These are phyloP conservation scores for maize (Zea mays) DNA, from an alignment of 176 grass and related monocot species.

Conservation along the genomic window Zm-B73-REFERENCE-NAM-5.0 NC_050099.1:176696001-176696500, in stretches of 20 bases:
- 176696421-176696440: conserved; percentile 72
- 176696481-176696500: conserved; percentile 82
- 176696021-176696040: conserved; percentile 87
- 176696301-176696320: neutral
- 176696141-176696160: conserved; percentile 81
- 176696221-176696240: neutral
- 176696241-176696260: neutral
- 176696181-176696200: too few relatives aligned
- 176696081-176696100: conserved; percentile 93
- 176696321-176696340: neutral
- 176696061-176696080: conserved; percentile 87
- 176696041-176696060: conserved; percentile 98
- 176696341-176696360: conserved; percentile 47
- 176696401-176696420: conserved; percentile 81
- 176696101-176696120: conserved; percentile 82
- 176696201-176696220: neutral
- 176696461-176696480: conserved; percentile 82
- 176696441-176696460: conserved; percentile 78
- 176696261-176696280: neutral
- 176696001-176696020: conserved; percentile 69
- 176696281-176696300: neutral
- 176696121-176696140: conserved; percentile 69
- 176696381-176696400: conserved; percentile 85
- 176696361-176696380: conserved; percentile 52
- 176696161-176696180: neutral